A percentile compares a stretch with the other conserved stretches of the same genome.
Conservation (phyloP, 139 green algal species). For the Tetratostichococcus sp. region DNA sequence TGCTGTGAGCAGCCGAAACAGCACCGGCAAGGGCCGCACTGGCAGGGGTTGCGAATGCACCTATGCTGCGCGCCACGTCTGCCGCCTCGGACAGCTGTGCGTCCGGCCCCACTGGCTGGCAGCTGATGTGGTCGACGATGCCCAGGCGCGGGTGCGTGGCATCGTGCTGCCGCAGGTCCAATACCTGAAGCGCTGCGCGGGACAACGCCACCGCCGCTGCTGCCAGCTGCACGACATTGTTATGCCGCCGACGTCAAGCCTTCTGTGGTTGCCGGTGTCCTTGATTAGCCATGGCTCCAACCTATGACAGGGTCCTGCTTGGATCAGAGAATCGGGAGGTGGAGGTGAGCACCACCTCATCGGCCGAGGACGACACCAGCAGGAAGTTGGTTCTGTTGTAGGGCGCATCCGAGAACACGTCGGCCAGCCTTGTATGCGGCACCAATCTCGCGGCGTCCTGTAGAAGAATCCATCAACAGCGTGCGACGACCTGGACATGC, state of each 20-base stretch:
- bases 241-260: too few species aligned
- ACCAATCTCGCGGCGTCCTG: constrained; percentile 5
- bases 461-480: neutral
- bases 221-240: constrained; percentile 27
- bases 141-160: constrained; percentile 74
- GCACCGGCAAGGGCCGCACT: too few species aligned
- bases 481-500: too few species aligned
- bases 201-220: constrained; percentile 28
- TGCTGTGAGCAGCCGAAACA: too few species aligned
- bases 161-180: constrained; percentile 59
- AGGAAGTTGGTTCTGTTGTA: constrained; percentile 80
- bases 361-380: constrained; percentile 17
- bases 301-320: too few species aligned
- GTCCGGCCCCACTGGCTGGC: constrained; percentile 53
- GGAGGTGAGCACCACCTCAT: neutral
- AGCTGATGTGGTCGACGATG: constrained; percentile 70
- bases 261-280: too few species aligned
- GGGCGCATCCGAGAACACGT: constrained; percentile 56
- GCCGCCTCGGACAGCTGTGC: constrained; percentile 1
- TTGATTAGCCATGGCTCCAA: too few species aligned
- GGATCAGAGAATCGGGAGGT: too few species aligned
- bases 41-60: too few species aligned
- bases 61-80: constrained; percentile 19
- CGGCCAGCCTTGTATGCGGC: constrained; percentile 18
- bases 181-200: constrained; percentile 31